These are phyloP conservation scores for Nicotiana rustica DNA, from an alignment of 305 asterid species.

Conservation along the genomic window DNA sequence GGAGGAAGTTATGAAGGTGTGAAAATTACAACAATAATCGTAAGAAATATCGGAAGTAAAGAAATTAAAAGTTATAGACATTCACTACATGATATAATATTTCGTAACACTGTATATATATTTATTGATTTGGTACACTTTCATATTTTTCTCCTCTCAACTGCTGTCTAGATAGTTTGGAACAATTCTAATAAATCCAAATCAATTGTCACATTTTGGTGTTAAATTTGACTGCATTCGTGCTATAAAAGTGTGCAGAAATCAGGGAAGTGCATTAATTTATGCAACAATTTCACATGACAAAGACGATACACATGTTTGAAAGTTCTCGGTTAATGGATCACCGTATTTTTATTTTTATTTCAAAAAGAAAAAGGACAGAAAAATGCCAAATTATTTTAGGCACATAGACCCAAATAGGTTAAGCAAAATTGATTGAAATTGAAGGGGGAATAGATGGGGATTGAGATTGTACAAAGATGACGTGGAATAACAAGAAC, in stretches of 20 bases:
- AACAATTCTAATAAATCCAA: neutral
- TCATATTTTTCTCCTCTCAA: too few relatives aligned
- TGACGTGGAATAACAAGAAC: slow-evolving; percentile 33
- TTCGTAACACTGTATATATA: too few relatives aligned
- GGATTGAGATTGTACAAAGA: neutral
- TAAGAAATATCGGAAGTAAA: too few relatives aligned
- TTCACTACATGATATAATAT: too few relatives aligned
- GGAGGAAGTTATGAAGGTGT: too few relatives aligned
- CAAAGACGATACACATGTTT: neutral
- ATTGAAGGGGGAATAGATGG: neutral
- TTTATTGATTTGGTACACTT: too few relatives aligned
- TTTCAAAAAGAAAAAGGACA: neutral
- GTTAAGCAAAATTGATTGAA: neutral
- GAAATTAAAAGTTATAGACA: too few relatives aligned
- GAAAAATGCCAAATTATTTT: neutral
- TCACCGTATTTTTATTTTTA: neutral
- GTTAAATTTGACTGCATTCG: too few relatives aligned
- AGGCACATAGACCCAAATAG: neutral
- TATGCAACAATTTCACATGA: neutral
- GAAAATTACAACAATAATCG: too few relatives aligned
- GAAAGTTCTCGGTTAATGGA: neutral
- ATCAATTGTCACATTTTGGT: neutral
- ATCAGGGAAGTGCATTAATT: neutral
- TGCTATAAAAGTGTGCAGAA: neutral
- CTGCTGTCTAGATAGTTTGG: too few relatives aligned